Conservation (phyloP, 805 yeast genomes). For the Debaryomyces castellii region DNA sequence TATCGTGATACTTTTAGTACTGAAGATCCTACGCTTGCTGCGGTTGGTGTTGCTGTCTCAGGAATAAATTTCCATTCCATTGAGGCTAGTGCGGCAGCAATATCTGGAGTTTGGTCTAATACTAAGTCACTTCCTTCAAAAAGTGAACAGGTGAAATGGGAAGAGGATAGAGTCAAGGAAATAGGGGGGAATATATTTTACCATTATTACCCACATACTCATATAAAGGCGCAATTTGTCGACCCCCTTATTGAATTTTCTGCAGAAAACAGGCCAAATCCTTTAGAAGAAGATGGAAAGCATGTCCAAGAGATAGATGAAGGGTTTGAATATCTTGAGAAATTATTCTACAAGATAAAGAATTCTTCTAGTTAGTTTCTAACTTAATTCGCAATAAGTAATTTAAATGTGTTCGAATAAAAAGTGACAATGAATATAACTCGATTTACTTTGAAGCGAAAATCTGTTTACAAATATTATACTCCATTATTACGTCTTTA, state of each 20-base stretch:
- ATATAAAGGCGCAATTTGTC: constrained; percentile 23
- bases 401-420: too few species aligned
- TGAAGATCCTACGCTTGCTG: constrained; percentile 44
- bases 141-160: constrained; percentile 40
- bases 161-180: constrained; percentile 17
- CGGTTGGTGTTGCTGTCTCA: constrained; percentile 41
- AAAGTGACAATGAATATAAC: too few species aligned
- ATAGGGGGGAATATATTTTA: constrained; percentile 23
- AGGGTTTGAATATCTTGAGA: constrained; percentile 17
- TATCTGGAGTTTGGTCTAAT: constrained; percentile 56
- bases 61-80: constrained; percentile 49
- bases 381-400: too few species aligned
- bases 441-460: too few species aligned
- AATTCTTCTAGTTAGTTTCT: constrained; percentile 3
- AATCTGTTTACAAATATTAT: too few species aligned
- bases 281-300: constrained; percentile 22
- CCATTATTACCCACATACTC: constrained; percentile 30
- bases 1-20: constrained; percentile 37
- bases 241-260: constrained; percentile 24
- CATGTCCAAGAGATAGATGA: constrained; percentile 21
- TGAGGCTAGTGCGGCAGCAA: constrained; percentile 53
- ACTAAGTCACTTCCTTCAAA: constrained; percentile 36
- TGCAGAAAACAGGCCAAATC: constrained; percentile 30
- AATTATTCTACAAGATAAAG: constrained; percentile 24
- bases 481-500: too few species aligned